phyloP scores from a whole-genome alignment of 2,329 filamentous ascomycete genomes.

The Phialemoniopsis sp. region DNA sequence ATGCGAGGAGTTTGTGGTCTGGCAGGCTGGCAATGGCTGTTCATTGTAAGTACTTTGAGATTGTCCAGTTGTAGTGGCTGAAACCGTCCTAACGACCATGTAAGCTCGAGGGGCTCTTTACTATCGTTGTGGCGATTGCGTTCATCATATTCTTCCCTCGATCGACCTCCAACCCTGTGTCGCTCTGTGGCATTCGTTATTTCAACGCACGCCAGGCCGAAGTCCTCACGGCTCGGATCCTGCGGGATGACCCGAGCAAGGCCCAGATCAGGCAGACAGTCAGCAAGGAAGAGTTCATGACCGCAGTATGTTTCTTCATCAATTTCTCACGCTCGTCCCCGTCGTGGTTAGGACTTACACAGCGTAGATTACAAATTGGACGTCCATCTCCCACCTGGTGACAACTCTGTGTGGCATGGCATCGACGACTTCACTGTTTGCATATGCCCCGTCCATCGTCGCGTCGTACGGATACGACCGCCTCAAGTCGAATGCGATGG shows the following conservation, averaged over 20 bases:
- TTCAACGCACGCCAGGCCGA: slow-evolving; percentile 28
- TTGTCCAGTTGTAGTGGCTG: no score
- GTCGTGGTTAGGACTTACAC: no score
- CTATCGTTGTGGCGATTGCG: slow-evolving; percentile 22
- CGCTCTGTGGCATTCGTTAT: no score
- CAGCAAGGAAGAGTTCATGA: no score
- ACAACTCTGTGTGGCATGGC: slow-evolving; percentile 22
- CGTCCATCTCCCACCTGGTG: slow-evolving; percentile 25
- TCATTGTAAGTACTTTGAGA: no score
- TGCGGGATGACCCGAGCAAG: slow-evolving; percentile 29
- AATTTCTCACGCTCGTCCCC: no score
- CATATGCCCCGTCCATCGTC: slow-evolving; percentile 25
- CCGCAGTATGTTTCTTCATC: no score
- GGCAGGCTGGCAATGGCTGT: slow-evolving; percentile 28
- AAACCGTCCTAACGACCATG: no score
- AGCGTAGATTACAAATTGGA: slow-evolving; percentile 33
- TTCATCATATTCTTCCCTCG: slow-evolving; percentile 25
- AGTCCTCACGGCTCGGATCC: slow-evolving; percentile 25
- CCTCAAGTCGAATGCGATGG: slow-evolving; percentile 27
- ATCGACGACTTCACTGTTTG: slow-evolving; percentile 18
- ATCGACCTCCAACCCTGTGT: no score
- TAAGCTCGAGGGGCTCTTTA: slow-evolving; percentile 31
- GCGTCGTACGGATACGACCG: slow-evolving; percentile 26
- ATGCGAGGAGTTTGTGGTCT: slow-evolving; percentile 23
- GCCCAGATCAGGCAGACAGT: no score